phyloP scores from a whole-genome alignment of 2,329 filamentous ascomycete species.

The Aspergillus quadrilineatus region DNA sequence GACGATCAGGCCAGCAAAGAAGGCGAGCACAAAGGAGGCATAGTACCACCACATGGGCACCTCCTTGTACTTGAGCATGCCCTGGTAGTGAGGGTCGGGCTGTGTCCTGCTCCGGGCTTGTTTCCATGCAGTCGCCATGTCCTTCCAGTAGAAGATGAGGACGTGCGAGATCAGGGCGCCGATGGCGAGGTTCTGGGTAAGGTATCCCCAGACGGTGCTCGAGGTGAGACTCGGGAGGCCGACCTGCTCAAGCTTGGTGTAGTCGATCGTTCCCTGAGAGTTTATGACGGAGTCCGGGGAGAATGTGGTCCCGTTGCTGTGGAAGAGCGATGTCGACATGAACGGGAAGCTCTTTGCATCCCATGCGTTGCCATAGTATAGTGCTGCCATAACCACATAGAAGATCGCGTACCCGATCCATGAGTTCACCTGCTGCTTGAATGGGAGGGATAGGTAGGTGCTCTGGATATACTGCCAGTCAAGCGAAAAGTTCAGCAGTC shows the following conservation, averaged over 20 bases:
- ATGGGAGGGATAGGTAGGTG: constrained; percentile 55
- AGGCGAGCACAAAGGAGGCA: constrained; percentile 43
- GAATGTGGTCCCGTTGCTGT: constrained; percentile 26
- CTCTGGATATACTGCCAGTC: constrained; percentile 45
- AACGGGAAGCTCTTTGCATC: constrained; percentile 24
- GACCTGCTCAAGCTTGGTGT: constrained; percentile 23
- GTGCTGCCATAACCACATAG: constrained; percentile 32
- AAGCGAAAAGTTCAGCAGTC: constrained; percentile 24
- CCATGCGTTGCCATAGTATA: constrained; percentile 30
- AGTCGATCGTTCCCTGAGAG: constrained; percentile 26
- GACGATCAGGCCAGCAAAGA: constrained; percentile 50
- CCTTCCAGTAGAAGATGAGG: constrained; percentile 27
- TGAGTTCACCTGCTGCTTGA: constrained; percentile 51
- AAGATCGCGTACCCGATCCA: constrained; percentile 51
- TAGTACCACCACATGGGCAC: constrained; percentile 50
- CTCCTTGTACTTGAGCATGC: constrained; percentile 29
- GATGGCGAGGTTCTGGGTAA: constrained; percentile 21
- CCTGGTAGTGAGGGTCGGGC: constrained; percentile 25
- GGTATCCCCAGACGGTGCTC: constrained; percentile 24
- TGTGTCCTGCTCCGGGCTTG: constrained; percentile 20
- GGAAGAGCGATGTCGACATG: constrained; percentile 35
- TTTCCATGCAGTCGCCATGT: constrained; percentile 24
- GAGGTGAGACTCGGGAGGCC: constrained; percentile 31
- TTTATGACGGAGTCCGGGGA: constrained; percentile 24
- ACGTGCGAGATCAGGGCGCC: constrained; percentile 28